These are phyloP conservation scores for Camellia lanceoleosa DNA, from an alignment of 148 eudicot species.

Conservation along the genomic window DNA sequence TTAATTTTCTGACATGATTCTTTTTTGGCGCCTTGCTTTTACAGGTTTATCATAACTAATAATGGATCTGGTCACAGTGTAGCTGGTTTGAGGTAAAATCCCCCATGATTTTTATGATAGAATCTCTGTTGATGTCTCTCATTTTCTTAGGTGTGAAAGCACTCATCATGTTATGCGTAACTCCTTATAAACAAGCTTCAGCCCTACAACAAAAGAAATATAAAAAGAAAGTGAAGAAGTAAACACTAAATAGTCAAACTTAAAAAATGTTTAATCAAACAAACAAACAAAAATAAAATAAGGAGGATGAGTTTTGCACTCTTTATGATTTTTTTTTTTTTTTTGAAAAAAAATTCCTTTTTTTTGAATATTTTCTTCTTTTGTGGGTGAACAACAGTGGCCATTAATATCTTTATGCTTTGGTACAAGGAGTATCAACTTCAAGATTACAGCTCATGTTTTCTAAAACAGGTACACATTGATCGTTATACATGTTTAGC, in stretches of 20 bases:
- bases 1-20: not conserved
- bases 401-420: slow-evolving; percentile 12
- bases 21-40: not conserved
- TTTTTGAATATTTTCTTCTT: too few relatives aligned
- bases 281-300: too few relatives aligned
- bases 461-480: slow-evolving; percentile 24
- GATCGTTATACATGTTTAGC: not conserved
- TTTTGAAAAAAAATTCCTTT: too few relatives aligned
- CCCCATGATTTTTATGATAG: not conserved
- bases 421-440: slow-evolving; percentile 87
- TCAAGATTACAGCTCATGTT: slow-evolving; percentile 80
- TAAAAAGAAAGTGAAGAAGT: too few relatives aligned
- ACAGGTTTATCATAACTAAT: not conserved
- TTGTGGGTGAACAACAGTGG: not conserved
- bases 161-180: too few relatives aligned
- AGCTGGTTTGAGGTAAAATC: not conserved
- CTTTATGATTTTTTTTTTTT: too few relatives aligned
- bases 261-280: too few relatives aligned
- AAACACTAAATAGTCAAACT: too few relatives aligned
- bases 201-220: too few relatives aligned
- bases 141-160: not conserved
- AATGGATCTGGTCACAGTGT: too few relatives aligned
- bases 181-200: too few relatives aligned
- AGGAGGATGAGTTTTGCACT: too few relatives aligned
- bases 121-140: not conserved